Evolutionary conservation across 2,329 filamentous ascomycete genomes (phyloP).

Genomic region (Cordyceps cateniannulata): DNA sequence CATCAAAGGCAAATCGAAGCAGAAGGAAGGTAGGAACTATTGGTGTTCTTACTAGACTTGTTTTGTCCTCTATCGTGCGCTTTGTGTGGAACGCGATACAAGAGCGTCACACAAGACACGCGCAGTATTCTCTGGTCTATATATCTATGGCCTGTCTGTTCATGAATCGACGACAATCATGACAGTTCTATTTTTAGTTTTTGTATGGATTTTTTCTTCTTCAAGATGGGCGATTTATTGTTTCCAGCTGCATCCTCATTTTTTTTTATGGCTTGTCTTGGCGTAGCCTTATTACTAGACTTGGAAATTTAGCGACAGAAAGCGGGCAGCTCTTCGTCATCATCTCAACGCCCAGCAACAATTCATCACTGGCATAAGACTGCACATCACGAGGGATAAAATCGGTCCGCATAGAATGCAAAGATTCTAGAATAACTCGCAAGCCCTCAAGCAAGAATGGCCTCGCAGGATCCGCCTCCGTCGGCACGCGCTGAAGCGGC

Average conservation of each 20-base stretch:
- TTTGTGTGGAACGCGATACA: no score
- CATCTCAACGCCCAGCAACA: background rate
- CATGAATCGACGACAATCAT: no score
- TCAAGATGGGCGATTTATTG: background rate
- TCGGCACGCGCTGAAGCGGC: conserved; percentile 3
- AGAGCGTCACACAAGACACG: no score
- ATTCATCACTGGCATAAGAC: background rate
- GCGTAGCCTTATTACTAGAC: background rate
- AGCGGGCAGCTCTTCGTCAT: background rate
- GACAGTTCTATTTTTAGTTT: no score
- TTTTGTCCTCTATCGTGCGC: no score
- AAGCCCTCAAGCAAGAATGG: background rate
- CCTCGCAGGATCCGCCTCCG: background rate
- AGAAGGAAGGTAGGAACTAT: no score
- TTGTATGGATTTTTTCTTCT: no score
- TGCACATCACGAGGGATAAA: background rate
- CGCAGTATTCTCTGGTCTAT: no score
- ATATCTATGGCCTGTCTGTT: no score
- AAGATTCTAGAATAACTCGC: background rate
- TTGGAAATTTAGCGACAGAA: conserved; percentile 5
- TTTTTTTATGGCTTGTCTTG: background rate
- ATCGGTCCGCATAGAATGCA: background rate
- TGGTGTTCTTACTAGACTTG: no score
- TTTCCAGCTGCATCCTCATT: background rate
- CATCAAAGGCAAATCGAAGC: no score